These are phyloP conservation scores for Ruellia speciosa DNA, from an alignment of 305 asterid genomes.

Conservation along the genomic window DNA sequence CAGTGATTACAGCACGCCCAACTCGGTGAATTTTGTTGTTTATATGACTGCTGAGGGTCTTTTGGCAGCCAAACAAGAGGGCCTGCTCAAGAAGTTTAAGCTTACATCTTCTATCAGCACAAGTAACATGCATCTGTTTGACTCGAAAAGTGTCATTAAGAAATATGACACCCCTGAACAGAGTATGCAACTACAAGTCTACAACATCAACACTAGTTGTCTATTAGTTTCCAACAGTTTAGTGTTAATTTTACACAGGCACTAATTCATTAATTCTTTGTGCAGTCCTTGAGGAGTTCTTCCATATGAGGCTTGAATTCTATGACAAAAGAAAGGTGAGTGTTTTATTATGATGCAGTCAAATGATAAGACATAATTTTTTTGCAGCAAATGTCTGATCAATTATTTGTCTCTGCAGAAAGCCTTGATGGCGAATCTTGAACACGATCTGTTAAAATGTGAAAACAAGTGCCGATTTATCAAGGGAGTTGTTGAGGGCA, in stretches of 20 bases:
- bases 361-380: too few species aligned
- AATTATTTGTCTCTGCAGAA: conserved; percentile 39
- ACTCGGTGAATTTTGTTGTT: conserved; percentile 56
- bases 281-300: conserved; percentile 94
- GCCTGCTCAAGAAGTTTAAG: conserved; percentile 65
- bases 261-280: conserved; percentile 9
- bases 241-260: too few species aligned
- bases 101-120: conserved; percentile 64
- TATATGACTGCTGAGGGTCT: conserved; percentile 48
- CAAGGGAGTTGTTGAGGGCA: conserved; percentile 67
- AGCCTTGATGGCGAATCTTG: conserved; percentile 60
- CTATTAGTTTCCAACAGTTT: too few species aligned
- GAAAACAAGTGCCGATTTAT: conserved; percentile 82
- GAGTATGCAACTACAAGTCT: conserved; percentile 38
- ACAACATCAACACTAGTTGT: too few species aligned
- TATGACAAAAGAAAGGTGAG: conserved; percentile 79
- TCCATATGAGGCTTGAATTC: conserved; percentile 56
- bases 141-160: conserved; percentile 66
- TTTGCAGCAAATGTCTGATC: conserved; percentile 2
- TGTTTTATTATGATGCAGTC: conserved; percentile 1
- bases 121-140: conserved; percentile 89
- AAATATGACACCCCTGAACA: conserved; percentile 90
- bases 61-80: conserved; percentile 55
- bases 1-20: conserved; percentile 59
- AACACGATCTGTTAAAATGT: conserved; percentile 60